Percentiles rank a stretch among this genome's conserved stretches.
Evolutionary conservation across 1,139 yeast species (phyloP).

Genomic region (Pichia sp.): DNA sequence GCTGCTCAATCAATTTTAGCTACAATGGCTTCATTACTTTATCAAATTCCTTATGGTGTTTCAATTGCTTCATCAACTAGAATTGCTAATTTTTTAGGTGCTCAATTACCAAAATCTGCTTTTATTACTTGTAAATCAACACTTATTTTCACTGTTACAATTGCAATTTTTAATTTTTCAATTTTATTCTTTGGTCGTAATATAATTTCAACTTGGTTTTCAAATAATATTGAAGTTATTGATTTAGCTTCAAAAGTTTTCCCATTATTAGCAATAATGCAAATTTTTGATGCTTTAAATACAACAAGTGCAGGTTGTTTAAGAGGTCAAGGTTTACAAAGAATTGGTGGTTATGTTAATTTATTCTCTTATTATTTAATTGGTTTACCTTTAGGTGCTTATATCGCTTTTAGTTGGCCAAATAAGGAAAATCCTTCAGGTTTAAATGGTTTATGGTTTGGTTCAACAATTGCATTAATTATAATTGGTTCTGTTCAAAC

Average conservation of each 20-base stretch:
- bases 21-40: conserved; percentile 43
- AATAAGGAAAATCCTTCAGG: conserved; percentile 22
- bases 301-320: conserved; percentile 56
- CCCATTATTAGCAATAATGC: conserved; percentile 52
- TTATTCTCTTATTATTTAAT: conserved; percentile 45
- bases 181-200: conserved; percentile 36
- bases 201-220: conserved; percentile 27
- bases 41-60: conserved; percentile 53
- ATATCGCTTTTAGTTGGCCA: conserved; percentile 42
- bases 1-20: conserved; percentile 57
- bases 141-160: conserved; percentile 37
- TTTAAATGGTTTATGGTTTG: conserved; percentile 50
- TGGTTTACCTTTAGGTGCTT: conserved; percentile 47
- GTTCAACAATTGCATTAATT: conserved; percentile 44
- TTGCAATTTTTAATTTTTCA: conserved; percentile 39
- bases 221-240: conserved; percentile 36
- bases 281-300: conserved; percentile 51
- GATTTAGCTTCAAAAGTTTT: conserved; percentile 36
- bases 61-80: conserved; percentile 57
- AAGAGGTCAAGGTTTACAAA: conserved; percentile 55
- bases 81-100: conserved; percentile 54
- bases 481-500: conserved; percentile 49
- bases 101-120: conserved; percentile 44
- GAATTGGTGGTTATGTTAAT: conserved; percentile 53
- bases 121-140: conserved; percentile 41